Evolutionary conservation across 371 early-diverging fungal genomes (phyloP).

Genomic region (Choanephora cucurbitarum): DNA sequence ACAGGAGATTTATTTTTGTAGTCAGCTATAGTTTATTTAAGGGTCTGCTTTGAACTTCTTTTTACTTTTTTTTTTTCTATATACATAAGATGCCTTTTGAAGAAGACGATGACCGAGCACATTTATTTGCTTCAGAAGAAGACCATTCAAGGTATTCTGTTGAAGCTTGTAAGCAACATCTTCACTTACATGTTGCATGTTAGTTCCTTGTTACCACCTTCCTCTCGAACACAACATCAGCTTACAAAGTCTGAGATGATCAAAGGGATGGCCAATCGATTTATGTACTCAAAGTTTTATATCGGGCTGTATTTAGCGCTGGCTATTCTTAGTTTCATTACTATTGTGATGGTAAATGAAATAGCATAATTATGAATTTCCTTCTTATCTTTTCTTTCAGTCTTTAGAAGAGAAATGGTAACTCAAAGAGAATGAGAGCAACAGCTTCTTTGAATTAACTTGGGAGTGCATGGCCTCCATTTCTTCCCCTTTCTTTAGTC

Average conservation of each 20-base stretch:
- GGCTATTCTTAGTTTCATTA: slow-evolving; percentile 63
- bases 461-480: no score
- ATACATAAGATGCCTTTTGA: slow-evolving; percentile 20
- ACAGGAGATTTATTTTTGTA: no score
- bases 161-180: background rate
- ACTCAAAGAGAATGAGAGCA: slow-evolving; percentile 1
- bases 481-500: slow-evolving; percentile 29
- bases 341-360: slow-evolving; percentile 60
- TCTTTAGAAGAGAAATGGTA: slow-evolving; percentile 50
- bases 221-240: slow-evolving; percentile 51
- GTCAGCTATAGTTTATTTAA: no score
- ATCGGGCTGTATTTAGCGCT: slow-evolving; percentile 69
- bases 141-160: slow-evolving; percentile 6
- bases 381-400: slow-evolving; percentile 17
- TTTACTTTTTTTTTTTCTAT: slow-evolving; percentile 6
- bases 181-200: background rate
- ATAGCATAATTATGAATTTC: background rate
- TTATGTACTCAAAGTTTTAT: slow-evolving; percentile 76
- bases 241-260: slow-evolving; percentile 67
- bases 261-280: slow-evolving; percentile 74
- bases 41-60: background rate
- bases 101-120: slow-evolving; percentile 26
- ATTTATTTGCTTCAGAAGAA: slow-evolving; percentile 24
- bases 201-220: slow-evolving; percentile 1
- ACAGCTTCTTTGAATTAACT: no score